Base-by-base conservation (phyloP, 2,329 filamentous ascomycete genomes). In the Pyrenochaeta sp. region DNA sequence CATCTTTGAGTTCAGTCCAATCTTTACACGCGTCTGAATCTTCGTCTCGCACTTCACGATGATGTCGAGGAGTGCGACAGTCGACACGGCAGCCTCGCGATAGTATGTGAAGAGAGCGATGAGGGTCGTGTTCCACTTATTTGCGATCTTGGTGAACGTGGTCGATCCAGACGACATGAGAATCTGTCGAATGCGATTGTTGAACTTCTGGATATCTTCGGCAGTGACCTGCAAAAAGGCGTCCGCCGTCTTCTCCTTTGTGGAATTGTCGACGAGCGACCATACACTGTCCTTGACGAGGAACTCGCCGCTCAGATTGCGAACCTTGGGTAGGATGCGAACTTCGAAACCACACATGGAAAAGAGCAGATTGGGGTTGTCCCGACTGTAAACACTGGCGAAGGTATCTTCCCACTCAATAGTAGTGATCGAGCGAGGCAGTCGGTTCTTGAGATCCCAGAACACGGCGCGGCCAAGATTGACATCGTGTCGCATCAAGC, bases 31-130 rank as follows among this genome's bases (percentile, higher is more conserved):
- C 4, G 94, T 99, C 75, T 99, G 94, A 40, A 99, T 99, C 79
- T 99, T 99, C 10, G 95, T 99, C 74, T 99, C 94, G 60, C 94
- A 99, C 75, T 99, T 99, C 69, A 99, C 94, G 60, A 99, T 99
- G 0, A 93, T 96, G 68, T 99, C 94, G 3, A 99, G 81, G 4
- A 99, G 79, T 50, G 90, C 89, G 48, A 97, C 90, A 0, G 95
- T 99, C 1, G 93, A 96, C 1, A 97, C 93, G 11, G 94, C 94
- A 34, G 94, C 94, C 69, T 99, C 94, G 69, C 94, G 90, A 69
- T 99, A 99, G 74, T 99, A 99, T 0, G 94, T 97, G 75, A 99
- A 99, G 18, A 99, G 82, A 1, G 94, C 92, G 63, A 99, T 99
- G 57, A 99, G 74, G 1, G 90, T 94, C 0, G 94, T 99, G 74